Percentiles rank a stretch among this genome's conserved stretches.
phyloP scores from a whole-genome alignment of 1,284 basidiomycete genomes.

The Microbotryomycetes sp. region DNA sequence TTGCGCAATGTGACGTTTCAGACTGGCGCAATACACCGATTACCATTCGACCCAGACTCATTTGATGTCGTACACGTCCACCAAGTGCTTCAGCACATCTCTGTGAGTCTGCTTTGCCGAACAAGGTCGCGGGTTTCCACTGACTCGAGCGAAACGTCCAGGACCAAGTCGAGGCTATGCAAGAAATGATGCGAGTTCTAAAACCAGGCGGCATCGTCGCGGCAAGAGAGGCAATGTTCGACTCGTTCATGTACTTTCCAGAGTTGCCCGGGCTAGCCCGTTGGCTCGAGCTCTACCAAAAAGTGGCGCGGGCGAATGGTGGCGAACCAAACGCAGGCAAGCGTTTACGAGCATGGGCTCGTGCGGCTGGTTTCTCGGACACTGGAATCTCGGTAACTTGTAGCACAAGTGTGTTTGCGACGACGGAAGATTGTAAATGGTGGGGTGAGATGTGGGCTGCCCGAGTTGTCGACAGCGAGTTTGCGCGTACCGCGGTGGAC shows the following conservation, averaged over 20 bases:
- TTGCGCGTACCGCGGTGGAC: constrained; percentile 9
- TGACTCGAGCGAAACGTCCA: too few relatives aligned
- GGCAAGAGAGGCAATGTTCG: constrained; percentile 43
- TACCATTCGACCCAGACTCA: constrained; percentile 17
- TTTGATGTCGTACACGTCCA: constrained; percentile 48
- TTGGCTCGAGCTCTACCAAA: constrained; percentile 5
- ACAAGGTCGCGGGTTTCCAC: too few relatives aligned
- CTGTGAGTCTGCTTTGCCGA: neutral
- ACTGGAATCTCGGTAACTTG: constrained; percentile 1
- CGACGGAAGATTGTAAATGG: constrained; percentile 2
- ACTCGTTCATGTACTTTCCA: constrained; percentile 5
- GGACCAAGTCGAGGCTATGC: constrained; percentile 43
- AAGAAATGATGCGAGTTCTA: constrained; percentile 47
- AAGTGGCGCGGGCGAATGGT: constrained; percentile 8
- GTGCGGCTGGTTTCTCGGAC: constrained; percentile 11
- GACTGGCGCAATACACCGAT: constrained; percentile 18
- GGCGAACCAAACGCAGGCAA: constrained; percentile 21
- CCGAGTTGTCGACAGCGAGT: constrained; percentile 7
- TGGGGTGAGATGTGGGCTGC: constrained; percentile 21
- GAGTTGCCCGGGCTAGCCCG: neutral
- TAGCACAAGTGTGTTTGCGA: neutral
- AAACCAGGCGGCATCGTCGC: constrained; percentile 47
- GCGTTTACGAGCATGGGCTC: constrained; percentile 5
- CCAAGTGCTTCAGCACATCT: constrained; percentile 46
- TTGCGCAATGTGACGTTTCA: constrained; percentile 17